These are phyloP conservation scores for Chrysoporthe deuterocubensis DNA, from an alignment of 2,329 filamentous ascomycete genomes.

Conservation along the genomic window DNA sequence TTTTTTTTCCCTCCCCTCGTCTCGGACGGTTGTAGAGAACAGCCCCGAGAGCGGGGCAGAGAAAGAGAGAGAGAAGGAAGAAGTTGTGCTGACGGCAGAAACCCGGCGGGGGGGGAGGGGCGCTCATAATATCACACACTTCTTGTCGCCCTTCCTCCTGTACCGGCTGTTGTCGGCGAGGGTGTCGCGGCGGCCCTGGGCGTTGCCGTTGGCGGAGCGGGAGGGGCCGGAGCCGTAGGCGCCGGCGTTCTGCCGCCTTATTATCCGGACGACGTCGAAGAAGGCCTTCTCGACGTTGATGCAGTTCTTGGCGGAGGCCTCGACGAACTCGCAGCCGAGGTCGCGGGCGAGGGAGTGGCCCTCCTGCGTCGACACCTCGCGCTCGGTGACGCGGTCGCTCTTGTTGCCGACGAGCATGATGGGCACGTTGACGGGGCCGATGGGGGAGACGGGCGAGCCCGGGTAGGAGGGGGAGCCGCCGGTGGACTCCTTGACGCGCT, in stretches of 20 bases:
- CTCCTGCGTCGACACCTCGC: slow-evolving; percentile 96
- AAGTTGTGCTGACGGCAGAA: neutral
- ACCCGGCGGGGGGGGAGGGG: neutral
- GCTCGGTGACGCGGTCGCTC: slow-evolving; percentile 92
- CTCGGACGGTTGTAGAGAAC: neutral
- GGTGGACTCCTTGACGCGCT: slow-evolving; percentile 92
- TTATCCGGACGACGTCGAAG: slow-evolving; percentile 92
- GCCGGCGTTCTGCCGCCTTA: slow-evolving; percentile 79
- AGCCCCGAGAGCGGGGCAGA: neutral
- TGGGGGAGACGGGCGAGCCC: slow-evolving; percentile 70
- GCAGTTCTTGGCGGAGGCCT: slow-evolving; percentile 96
- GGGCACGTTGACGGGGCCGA: slow-evolving; percentile 73
- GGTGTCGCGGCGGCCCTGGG: slow-evolving; percentile 31
- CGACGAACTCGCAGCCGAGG: slow-evolving; percentile 93
- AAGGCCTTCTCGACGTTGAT: slow-evolving; percentile 99
- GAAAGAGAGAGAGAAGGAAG: neutral
- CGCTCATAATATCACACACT: slow-evolving; percentile 50
- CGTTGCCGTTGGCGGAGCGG: slow-evolving; percentile 37
- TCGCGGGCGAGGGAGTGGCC: slow-evolving; percentile 90
- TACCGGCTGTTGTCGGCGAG: slow-evolving; percentile 35
- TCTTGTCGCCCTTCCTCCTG: slow-evolving; percentile 39
- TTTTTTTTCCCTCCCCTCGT: neutral
- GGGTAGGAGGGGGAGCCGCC: slow-evolving; percentile 77
- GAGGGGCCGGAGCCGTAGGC: slow-evolving; percentile 44
- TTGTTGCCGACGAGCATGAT: slow-evolving; percentile 99